These are phyloP conservation scores for Curvularia sp. DNA, from an alignment of 2,329 filamentous ascomycete species.

Conservation along the genomic window DNA sequence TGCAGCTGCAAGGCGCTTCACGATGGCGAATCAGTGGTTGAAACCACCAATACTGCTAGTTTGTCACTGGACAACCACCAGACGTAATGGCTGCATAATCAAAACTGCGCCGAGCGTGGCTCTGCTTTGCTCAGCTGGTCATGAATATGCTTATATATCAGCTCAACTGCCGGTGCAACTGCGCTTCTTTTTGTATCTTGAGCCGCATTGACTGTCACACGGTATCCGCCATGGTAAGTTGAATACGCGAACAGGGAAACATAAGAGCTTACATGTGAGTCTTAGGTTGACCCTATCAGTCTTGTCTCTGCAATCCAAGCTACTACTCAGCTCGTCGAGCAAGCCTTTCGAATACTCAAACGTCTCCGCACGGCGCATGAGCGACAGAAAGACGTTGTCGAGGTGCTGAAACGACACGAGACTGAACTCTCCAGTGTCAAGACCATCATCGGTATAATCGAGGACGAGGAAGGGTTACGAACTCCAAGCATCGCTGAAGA, in stretches of 20 bases:
- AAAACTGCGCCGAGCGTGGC: not conserved
- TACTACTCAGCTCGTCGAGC: not conserved
- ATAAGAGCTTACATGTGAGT: not conserved
- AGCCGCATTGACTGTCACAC: not conserved
- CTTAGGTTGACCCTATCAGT: not conserved
- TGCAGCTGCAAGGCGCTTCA: not conserved
- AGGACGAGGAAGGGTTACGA: not conserved
- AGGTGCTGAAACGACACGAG: not conserved
- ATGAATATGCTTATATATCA: not conserved
- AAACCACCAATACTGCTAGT: not conserved
- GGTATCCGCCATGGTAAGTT: not conserved
- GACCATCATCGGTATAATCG: not conserved
- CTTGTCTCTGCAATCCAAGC: not conserved
- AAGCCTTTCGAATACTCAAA: not conserved
- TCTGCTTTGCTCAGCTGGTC: not conserved
- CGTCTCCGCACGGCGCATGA: not conserved
- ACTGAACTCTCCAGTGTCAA: not conserved
- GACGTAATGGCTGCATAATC: not conserved
- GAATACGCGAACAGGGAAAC: not conserved
- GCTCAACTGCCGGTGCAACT: not conserved
- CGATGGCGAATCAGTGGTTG: not conserved
- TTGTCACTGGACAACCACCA: not conserved
- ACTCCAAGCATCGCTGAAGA: not conserved
- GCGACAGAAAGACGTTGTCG: not conserved
- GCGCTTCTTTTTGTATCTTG: not conserved